These are phyloP conservation scores for Coelastrella sp. DNA, from an alignment of 139 green algal species.

Conservation along the genomic window DNA sequence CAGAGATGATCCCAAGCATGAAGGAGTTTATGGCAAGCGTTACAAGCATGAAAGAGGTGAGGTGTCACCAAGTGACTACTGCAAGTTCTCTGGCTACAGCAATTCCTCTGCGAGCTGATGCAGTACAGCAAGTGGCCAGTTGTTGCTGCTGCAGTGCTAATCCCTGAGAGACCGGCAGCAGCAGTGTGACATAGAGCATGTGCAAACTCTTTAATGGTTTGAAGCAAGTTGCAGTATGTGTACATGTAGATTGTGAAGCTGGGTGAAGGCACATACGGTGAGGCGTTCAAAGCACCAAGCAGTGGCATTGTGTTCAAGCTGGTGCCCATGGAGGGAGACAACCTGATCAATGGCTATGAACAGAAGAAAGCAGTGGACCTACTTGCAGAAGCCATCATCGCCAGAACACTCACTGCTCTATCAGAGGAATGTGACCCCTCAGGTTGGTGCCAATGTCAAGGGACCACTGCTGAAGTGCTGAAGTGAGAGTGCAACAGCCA, in stretches of 20 bases:
- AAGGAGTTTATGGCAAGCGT: conserved; percentile 64
- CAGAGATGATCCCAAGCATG: conserved; percentile 63
- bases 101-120: background rate
- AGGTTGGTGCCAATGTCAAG: background rate
- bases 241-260: conserved; percentile 51
- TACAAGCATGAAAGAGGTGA: conserved; percentile 60
- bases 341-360: conserved; percentile 80
- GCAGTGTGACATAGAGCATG: no score
- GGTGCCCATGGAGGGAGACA: conserved; percentile 92
- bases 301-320: conserved; percentile 84
- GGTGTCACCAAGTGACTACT: background rate
- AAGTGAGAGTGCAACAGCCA: background rate
- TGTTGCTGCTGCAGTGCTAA: background rate
- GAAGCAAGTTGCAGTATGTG: background rate
- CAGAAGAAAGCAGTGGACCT: conserved; percentile 86
- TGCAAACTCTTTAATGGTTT: no score
- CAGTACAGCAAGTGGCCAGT: background rate
- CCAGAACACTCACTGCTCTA: conserved; percentile 75
- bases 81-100: background rate
- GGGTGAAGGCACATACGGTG: conserved; percentile 95
- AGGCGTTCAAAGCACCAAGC: conserved; percentile 75
- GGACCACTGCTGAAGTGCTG: no score
- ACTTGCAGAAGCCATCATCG: conserved; percentile 80
- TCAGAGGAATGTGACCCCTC: conserved; percentile 10
- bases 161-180: no score